phyloP scores from a whole-genome alignment of 192 early-diverging fungal genomes.

The Rhizophagus clarus region DNA sequence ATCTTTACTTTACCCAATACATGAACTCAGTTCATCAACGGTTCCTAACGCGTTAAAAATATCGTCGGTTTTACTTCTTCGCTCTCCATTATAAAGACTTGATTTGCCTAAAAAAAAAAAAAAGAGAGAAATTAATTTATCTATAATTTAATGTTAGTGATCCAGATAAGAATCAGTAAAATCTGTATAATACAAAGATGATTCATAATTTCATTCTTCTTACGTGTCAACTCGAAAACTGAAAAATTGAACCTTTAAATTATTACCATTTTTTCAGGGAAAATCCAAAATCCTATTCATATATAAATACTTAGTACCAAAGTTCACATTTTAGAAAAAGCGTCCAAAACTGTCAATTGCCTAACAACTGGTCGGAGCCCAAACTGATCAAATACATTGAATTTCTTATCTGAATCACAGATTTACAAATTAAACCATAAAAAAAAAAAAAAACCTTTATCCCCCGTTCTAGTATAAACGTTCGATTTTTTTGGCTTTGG shows the following conservation, averaged over 20 bases:
- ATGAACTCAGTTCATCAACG: slow-evolving; percentile 49
- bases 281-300: too few species aligned
- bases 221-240: too few species aligned
- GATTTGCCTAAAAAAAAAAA: slow-evolving; percentile 65
- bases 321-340: too few species aligned
- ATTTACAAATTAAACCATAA: neutral
- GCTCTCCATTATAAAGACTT: slow-evolving; percentile 86
- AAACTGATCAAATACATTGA: neutral
- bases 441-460: slow-evolving; percentile 56
- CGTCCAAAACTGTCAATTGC: too few species aligned
- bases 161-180: too few species aligned
- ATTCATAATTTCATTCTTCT: too few species aligned
- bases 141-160: too few species aligned
- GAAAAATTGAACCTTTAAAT: too few species aligned
- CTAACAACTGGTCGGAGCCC: too few species aligned
- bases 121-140: neutral
- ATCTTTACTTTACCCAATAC: slow-evolving; percentile 44
- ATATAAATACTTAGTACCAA: too few species aligned
- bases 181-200: too few species aligned
- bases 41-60: slow-evolving; percentile 88
- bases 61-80: slow-evolving; percentile 82
- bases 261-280: too few species aligned
- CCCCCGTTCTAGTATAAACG: slow-evolving; percentile 94
- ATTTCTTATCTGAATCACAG: neutral
- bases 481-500: slow-evolving; percentile 54